Base-by-base conservation (phyloP, 495 filamentous ascomycete species). In the Neurospora intermedia region DNA sequence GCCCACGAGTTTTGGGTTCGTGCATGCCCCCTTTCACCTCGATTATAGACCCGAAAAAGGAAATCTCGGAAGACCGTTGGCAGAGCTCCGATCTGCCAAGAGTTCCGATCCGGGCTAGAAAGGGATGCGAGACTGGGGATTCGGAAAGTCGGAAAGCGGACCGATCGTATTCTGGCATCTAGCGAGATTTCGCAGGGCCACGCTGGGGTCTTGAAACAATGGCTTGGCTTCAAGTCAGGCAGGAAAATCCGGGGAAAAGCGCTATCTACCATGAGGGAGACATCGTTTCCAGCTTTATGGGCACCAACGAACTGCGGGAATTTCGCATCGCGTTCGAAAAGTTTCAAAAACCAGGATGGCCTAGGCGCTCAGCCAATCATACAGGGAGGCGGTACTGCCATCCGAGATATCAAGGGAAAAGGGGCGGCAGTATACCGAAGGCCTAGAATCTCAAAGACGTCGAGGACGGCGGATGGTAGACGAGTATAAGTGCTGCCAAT, bases 241-340 rank as follows among this genome's bases (percentile, higher is more conserved):
- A 35, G 16, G 54, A 62, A 62, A 62, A 62, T 62, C 54, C 15
- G 54, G 54, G 54, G 54, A 62, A 62, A 27, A 62, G 15, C 54
- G 54, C 54, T 27, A 31, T 1, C 2, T 31, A 35, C 54, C 23
- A 62, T 9, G 15, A 62, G 2, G 27, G 15, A 62, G 27, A 62
- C 13, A 35, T 62, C 54, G 0, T 35, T 35, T 62, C 54, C 54
- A 62, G 27, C 13, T 62, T 35, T 31, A 62, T 62, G 54, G 13
- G 23, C 54, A 15, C 54, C 54, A 35, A 16, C 54, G 13, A 62
- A n/a, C n/a, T n/a, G n/a, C n/a, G n/a, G 31, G 54, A 62, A 69
- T 15, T 76, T 73, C 73, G 75, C 46, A 69, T 71, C 71, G 73
- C 69, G 54, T 76, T 76, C 59, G 72, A 71, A 72, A 71, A 74